Evolutionary conservation across 768 basidiomycete species (phyloP), one percentile per base, ranked within the genome.

Genomic region (Tulasnella sp.): DNA sequence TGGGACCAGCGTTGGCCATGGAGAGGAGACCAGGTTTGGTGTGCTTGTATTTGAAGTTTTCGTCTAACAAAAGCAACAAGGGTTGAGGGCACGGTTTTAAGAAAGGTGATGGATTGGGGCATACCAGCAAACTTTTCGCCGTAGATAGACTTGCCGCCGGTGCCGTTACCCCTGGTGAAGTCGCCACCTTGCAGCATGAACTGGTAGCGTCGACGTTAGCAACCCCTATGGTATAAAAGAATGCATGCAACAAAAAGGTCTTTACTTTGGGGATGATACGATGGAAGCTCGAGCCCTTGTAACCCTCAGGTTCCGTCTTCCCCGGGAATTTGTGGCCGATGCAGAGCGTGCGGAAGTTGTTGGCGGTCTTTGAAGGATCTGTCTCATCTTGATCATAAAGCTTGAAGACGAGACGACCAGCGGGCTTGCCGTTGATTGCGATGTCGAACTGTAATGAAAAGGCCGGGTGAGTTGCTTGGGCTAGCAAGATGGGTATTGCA

Each of bases 331-430:
- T 82, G 83, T 79, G 40, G n/a, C 87, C 87, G 77, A 86, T 86
- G 82, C 84, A 85, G 77, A 88, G 85, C 85, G 95, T 94, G 76
- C 97, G 92, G 89, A 98, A 98, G 88, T 98, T 96, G 42, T 81
- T 86, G 12, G 93, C 87, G 1, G 94, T 95, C 83, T 86, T 90
- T 74, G 94, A 94, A n/a, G n/a, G n/a, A n/a, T n/a, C n/a, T n/a
- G n/a, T n/a, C 19, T 93, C 92, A 74, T 89, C 88, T 6, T 90
- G 88, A 87, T 97, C 95, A 85, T 87, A 96, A 38, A 99, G 91
- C 87, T 92, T 92, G 91, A 98, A 96, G 79, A 89, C 87, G 84
- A 98, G 90, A 72, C 86, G 84, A 79, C 87, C 87, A 72, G 85
- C 83, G 52, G 85, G 83, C 38, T 78, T 27, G 58, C 80, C 83